phyloP scores from a whole-genome alignment of 73 alveolate genomes.

The Uronychia setigera region DNA sequence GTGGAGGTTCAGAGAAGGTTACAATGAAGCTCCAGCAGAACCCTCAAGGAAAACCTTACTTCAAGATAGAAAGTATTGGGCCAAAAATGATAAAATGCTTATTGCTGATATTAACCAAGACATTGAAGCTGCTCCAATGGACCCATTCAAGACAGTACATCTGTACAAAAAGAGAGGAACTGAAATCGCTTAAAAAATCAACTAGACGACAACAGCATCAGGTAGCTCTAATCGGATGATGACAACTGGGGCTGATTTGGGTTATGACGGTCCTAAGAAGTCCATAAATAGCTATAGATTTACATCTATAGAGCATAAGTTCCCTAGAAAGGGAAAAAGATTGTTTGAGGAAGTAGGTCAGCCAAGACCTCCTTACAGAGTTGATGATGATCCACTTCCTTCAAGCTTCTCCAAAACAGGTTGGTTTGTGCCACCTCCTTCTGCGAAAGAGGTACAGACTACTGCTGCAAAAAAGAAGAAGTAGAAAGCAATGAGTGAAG shows the following conservation, averaged over 20 bases:
- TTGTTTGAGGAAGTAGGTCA: conserved; percentile 27
- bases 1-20: conserved; percentile 78
- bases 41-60: conserved; percentile 57
- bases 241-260: neutral
- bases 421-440: conserved; percentile 52
- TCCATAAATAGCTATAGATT: conserved; percentile 19
- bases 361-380: conserved; percentile 25
- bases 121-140: conserved; percentile 44
- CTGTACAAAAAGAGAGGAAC: neutral
- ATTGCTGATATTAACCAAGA: conserved; percentile 33
- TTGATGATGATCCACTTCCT: conserved; percentile 54
- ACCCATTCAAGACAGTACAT: conserved; percentile 49
- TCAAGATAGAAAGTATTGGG: conserved; percentile 51
- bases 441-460: conserved; percentile 29
- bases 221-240: too few relatives aligned
- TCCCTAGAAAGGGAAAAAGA: conserved; percentile 39
- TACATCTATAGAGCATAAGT: conserved; percentile 55
- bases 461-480: neutral
- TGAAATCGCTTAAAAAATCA: neutral
- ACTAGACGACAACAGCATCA: neutral
- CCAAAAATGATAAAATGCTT: conserved; percentile 53
- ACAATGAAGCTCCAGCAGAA: conserved; percentile 61
- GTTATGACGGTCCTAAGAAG: neutral
- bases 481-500: neutral
- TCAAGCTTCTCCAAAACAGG: conserved; percentile 49